These are phyloP conservation scores for Cryphonectria parasitica DNA, from an alignment of 2,329 filamentous ascomycete genomes.

Conservation along the genomic window DNA sequence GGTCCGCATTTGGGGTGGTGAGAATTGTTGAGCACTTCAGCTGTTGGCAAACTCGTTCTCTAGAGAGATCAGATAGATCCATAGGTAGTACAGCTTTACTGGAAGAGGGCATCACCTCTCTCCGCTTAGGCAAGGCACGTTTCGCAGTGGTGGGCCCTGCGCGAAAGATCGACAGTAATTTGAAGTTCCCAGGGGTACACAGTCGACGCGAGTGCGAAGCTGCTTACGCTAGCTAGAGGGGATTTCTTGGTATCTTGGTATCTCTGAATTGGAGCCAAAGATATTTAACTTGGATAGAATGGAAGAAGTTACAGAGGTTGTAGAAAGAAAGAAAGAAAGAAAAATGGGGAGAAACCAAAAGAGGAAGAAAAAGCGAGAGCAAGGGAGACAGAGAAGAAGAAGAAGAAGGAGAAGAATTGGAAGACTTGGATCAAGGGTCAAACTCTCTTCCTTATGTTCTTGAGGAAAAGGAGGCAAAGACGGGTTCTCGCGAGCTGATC, in stretches of 20 bases:
- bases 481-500: background rate
- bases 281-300: background rate
- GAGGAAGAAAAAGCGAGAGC: no score
- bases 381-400: background rate
- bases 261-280: background rate
- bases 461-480: background rate
- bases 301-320: background rate
- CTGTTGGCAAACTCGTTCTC: no score
- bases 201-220: background rate
- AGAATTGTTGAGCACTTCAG: no score
- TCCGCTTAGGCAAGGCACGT: background rate
- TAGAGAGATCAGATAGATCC: no score
- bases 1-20: background rate
- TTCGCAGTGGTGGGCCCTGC: conserved; percentile 9
- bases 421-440: no score
- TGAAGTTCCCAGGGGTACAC: background rate
- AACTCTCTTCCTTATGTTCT: background rate
- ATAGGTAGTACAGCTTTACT: no score
- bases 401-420: background rate
- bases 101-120: background rate
- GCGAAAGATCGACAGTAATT: conserved; percentile 1
- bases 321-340: background rate
- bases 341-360: background rate
- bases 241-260: background rate
- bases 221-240: background rate